Evolutionary conservation across 2,329 filamentous ascomycete genomes (phyloP).

Genomic region (Colletotrichum tabaci): DNA sequence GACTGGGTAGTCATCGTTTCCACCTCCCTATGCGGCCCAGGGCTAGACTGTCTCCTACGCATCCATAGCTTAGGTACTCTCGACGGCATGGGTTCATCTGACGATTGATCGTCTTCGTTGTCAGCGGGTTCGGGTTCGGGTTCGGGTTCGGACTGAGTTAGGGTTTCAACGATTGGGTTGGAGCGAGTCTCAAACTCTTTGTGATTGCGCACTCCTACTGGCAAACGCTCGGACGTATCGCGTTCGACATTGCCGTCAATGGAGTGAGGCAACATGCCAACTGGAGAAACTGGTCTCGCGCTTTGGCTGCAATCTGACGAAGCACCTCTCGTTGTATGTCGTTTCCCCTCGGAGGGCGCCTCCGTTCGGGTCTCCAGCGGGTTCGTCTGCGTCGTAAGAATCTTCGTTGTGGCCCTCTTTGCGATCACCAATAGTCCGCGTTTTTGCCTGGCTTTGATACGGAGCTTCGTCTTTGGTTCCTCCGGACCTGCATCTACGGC

Average conservation of each 20-base stretch:
- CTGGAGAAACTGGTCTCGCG: background rate
- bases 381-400: background rate
- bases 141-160: background rate
- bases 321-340: background rate
- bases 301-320: background rate
- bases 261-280: background rate
- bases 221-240: background rate
- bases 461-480: conserved; percentile 59
- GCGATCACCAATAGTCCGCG: conserved; percentile 64
- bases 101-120: background rate
- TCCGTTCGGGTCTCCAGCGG: background rate
- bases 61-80: background rate
- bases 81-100: background rate
- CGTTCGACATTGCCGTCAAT: background rate
- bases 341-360: background rate
- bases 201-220: background rate
- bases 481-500: background rate
- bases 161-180: background rate
- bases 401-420: conserved; percentile 48
- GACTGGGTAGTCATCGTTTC: background rate
- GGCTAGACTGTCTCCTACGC: background rate
- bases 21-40: background rate
- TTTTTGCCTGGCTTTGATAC: conserved; percentile 62
- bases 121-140: background rate
- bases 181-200: background rate